phyloP scores from a whole-genome alignment of 305 asterid genomes.

The Solanum hybrid region DNA sequence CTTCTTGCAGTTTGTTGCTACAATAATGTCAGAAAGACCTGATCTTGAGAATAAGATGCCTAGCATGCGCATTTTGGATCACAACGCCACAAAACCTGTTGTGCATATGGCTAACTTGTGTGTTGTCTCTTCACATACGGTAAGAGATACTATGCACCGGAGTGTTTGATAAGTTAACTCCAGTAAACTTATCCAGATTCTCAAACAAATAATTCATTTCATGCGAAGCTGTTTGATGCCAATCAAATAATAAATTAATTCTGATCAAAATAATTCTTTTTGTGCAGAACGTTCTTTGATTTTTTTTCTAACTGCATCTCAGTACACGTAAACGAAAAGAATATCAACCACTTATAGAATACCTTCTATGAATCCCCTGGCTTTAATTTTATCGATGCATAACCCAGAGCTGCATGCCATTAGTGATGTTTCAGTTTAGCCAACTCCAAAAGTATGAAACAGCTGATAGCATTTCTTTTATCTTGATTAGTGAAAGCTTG shows the following conservation, averaged over 20 bases:
- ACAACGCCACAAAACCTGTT: slow-evolving; percentile 76
- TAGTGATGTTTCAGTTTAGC: background rate
- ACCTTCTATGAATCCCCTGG: background rate
- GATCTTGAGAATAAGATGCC: slow-evolving; percentile 70
- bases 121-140: slow-evolving; percentile 91
- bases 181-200: background rate
- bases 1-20: slow-evolving; percentile 59
- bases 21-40: slow-evolving; percentile 61
- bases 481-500: background rate
- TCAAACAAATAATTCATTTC: background rate
- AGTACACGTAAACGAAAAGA: background rate
- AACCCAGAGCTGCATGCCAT: background rate
- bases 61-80: slow-evolving; percentile 68
- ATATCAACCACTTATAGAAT: background rate
- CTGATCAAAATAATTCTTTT: background rate
- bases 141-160: slow-evolving; percentile 29
- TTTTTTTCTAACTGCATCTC: background rate
- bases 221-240: background rate
- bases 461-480: slow-evolving; percentile 3
- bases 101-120: slow-evolving; percentile 99
- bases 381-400: background rate
- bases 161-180: background rate
- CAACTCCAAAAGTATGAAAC: slow-evolving; percentile 5
- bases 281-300: background rate
- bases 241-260: background rate